Base-by-base conservation (phyloP, 495 filamentous ascomycete genomes). In the Annulohypoxylon moriforme region DNA sequence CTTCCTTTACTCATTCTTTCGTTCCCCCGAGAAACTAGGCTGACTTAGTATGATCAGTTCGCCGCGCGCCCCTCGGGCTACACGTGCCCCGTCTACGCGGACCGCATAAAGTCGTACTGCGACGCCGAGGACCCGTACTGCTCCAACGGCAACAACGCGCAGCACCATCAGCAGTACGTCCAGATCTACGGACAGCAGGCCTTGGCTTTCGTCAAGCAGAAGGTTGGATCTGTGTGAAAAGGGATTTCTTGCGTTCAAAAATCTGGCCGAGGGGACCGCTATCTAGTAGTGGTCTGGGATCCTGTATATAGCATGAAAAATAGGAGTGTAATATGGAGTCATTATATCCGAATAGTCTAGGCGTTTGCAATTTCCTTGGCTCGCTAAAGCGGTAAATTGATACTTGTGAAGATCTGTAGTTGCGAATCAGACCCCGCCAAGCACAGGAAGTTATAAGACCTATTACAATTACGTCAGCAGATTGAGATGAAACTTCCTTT, bases 121-220 rank as follows among this genome's bases (percentile, higher is more conserved):
- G 88, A 90, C 77, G 73, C 84, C 24, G 66, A 85, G 4, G 88
- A 90, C 76, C 88, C 88, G 9, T 89, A 89, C 77, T 90, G 88
- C 82, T 89, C 87, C 81, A 89, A 84, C 50, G 88, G 88, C 58
- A 89, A 77, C 76, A 78, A 89, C 69, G 81, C 81, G 5, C 81
- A 81, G 60, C 83, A 83, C 5, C 88, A 90, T 75, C 83, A 89
- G 75, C 82, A 84, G 10, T 90, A 90, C 67, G 87, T 84, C 34
- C 76, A 74, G 57, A 84, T 87, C 71, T 90, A 90, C 74, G 88
- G 88, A n/a, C 72, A 82, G 52, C 80, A 83, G 68, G 88, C 88
- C 7, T 72, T 89, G 4, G 68, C 78, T 7, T 90, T 90, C 57
- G 79, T 88, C 68, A 85, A 47, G 56, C 16, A 60, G 33, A 60